Percentiles rank a stretch among this genome's conserved stretches.
Conservation (phyloP, 1,284 basidiomycete species). For the Porphyrellus sp. region DNA sequence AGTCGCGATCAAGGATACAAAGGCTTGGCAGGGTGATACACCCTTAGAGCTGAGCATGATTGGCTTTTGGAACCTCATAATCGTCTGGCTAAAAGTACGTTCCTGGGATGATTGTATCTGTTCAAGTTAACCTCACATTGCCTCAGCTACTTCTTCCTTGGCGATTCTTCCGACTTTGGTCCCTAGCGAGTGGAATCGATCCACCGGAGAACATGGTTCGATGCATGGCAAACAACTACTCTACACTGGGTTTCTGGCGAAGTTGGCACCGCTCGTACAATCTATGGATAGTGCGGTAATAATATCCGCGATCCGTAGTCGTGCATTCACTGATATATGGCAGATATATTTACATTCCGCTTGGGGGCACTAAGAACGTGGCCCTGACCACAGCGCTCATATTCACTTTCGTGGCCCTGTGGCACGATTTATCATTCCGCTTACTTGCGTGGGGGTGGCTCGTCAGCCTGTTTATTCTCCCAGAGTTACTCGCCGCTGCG, state of each 20-base stretch:
- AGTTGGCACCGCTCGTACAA: conserved; percentile 98
- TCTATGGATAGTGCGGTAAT: conserved; percentile 87
- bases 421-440: conserved; percentile 92
- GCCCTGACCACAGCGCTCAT: conserved; percentile 74
- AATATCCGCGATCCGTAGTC: conserved; percentile 10
- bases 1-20: conserved; percentile 91
- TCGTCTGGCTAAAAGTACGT: conserved; percentile 93
- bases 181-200: conserved; percentile 85
- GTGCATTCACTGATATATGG: not conserved
- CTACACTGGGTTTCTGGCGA: conserved; percentile 90
- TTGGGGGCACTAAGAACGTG: conserved; percentile 75
- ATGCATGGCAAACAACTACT: conserved; percentile 99
- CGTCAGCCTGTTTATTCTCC: conserved; percentile 85
- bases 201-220: conserved; percentile 98
- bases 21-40: conserved; percentile 70
- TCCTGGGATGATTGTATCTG: not conserved
- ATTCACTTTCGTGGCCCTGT: conserved; percentile 98
- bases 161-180: conserved; percentile 98
- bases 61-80: conserved; percentile 95
- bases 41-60: conserved; percentile 88
- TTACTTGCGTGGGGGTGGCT: conserved; percentile 98
- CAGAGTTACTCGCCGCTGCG: conserved; percentile 70
- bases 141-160: conserved; percentile 88
- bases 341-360: conserved; percentile 93
- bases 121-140: not conserved